Base-by-base conservation (phyloP, 805 yeast species). In the Grigorovia jiainica region DNA sequence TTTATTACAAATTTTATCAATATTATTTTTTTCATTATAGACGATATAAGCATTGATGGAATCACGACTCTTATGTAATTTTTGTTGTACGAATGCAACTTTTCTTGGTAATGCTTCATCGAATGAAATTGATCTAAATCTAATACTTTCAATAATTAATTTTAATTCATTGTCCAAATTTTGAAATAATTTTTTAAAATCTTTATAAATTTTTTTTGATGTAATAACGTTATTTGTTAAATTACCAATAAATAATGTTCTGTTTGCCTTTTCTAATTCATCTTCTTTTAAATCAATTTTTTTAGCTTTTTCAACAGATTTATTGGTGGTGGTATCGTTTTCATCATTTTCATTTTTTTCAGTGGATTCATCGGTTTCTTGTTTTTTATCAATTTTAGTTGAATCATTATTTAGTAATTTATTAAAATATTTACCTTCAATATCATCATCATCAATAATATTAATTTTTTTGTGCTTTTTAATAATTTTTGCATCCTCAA, bases 111-210 rank as follows among this genome's bases (percentile, higher is more conserved):
- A 70, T 27, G 83, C 79, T 56, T 87, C 94, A 42, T 82, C 78
- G 49, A 89, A 86, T 2, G 95, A 85, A 50, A 92, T 82, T 2
- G 97, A 87, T 64, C 99, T 75, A 69, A 87, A 92, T 61, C 99
- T 73, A 39, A 87, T 71, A 10, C 95, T 83, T 38, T 77, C 80
- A 39, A 90, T 68, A 18, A 43, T 43, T 38, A 66, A 66, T 42
- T 44, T 47, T 32, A 66, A 57, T 25, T 61, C 55, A 11, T 46
- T 29, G n/a, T 44, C 42, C 10, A 41, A 41, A 18, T 49, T 45
- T 4, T 43, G 44, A 51, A 90, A 83, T n/a, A 73, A 63, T 47
- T 67, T 68, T 60, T 84, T 83, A 63, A 90, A 81, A 41, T 67
- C 60, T 54, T 79, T 83, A 55, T 75, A 76, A 10, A 67, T 61